These are phyloP conservation scores for Aaosphaeria pasadenensis DNA, from an alignment of 2,329 filamentous ascomycete genomes.

Conservation along the genomic window DNA sequence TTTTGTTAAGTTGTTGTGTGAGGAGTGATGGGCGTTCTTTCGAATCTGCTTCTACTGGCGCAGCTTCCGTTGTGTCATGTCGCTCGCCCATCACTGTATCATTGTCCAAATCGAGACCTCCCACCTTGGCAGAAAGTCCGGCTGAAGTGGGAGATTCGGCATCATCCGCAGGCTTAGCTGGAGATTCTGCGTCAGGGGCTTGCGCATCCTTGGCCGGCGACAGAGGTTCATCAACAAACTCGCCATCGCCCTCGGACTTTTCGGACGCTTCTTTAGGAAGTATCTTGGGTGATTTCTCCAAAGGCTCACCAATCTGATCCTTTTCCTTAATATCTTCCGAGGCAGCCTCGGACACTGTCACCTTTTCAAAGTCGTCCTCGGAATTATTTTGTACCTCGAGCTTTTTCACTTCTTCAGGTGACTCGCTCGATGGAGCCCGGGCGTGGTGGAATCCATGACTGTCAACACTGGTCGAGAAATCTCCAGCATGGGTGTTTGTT, in stretches of 20 bases:
- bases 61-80: constrained; percentile 15
- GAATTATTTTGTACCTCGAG: constrained; percentile 77
- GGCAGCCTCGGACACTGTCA: constrained; percentile 66
- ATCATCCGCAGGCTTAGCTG: constrained; percentile 24
- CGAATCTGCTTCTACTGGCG: constrained; percentile 18
- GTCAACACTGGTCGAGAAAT: constrained; percentile 51
- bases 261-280: constrained; percentile 20
- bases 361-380: constrained; percentile 94
- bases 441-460: constrained; percentile 53
- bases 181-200: constrained; percentile 15
- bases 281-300: constrained; percentile 46
- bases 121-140: constrained; percentile 54
- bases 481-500: constrained; percentile 55
- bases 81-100: constrained; percentile 50
- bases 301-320: constrained; percentile 32
- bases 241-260: constrained; percentile 52
- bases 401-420: constrained; percentile 64
- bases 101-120: constrained; percentile 58
- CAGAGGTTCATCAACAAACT: constrained; percentile 76
- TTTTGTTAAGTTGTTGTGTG: constrained; percentile 41
- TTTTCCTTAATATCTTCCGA: constrained; percentile 62
- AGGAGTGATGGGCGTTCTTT: constrained; percentile 38
- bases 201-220: constrained; percentile 52
- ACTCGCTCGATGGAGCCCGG: constrained; percentile 46
- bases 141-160: constrained; percentile 49